Evolutionary conservation across 2,329 filamentous ascomycete genomes (phyloP).

Genomic region (Fusarium penzigii): DNA sequence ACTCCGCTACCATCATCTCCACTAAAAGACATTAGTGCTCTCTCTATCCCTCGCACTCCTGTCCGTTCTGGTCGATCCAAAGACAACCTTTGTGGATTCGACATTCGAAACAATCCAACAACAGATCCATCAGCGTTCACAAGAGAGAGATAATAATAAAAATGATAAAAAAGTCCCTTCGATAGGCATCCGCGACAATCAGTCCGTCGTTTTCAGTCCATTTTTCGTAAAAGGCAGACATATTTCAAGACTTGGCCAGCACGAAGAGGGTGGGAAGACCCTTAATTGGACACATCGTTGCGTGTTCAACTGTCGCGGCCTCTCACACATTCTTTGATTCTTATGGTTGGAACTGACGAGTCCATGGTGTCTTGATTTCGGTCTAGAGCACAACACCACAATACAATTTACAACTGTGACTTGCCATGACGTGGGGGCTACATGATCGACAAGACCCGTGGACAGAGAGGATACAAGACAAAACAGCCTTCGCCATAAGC

Average conservation of each 20-base stretch:
- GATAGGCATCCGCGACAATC: constrained; percentile 12
- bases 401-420: neutral
- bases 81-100: constrained; percentile 17
- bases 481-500: constrained; percentile 29
- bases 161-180: constrained; percentile 3
- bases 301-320: constrained; percentile 24
- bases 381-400: too few species aligned
- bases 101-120: constrained; percentile 7
- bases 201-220: neutral
- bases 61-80: constrained; percentile 13
- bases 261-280: constrained; percentile 7
- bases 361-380: neutral
- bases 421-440: constrained; percentile 21
- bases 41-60: constrained; percentile 14
- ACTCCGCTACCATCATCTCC: constrained; percentile 17
- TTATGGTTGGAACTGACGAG: neutral
- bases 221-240: neutral
- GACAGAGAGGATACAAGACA: constrained; percentile 13
- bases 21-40: neutral
- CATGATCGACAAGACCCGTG: constrained; percentile 12
- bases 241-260: constrained; percentile 1
- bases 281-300: constrained; percentile 14
- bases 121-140: neutral
- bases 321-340: neutral
- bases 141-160: too few species aligned